Evolutionary conservation across 169 alveolate species (phyloP).

Genomic region (Fabrea salina): DNA sequence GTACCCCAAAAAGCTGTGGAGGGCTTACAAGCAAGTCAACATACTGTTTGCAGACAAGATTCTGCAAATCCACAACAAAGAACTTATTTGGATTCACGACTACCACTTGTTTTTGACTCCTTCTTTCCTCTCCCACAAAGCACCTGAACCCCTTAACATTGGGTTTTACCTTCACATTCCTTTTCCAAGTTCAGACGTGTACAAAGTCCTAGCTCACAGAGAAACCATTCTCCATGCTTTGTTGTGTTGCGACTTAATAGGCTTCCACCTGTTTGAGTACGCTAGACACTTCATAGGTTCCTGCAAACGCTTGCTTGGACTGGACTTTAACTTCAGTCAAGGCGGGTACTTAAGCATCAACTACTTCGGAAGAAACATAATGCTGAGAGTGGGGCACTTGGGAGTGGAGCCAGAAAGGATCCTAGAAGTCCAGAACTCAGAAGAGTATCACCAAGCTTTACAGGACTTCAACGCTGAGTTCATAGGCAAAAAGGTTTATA

Average conservation of each 20-base stretch:
- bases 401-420: constrained; percentile 22
- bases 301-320: constrained; percentile 87
- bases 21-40: constrained; percentile 65
- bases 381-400: constrained; percentile 28
- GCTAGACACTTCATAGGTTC: constrained; percentile 84
- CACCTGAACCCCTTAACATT: constrained; percentile 69
- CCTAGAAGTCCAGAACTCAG: neutral
- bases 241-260: constrained; percentile 90
- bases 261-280: constrained; percentile 92
- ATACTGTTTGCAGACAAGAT: constrained; percentile 55
- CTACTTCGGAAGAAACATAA: constrained; percentile 79
- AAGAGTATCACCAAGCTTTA: neutral
- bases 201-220: constrained; percentile 85
- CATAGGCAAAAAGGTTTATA: neutral
- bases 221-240: constrained; percentile 88
- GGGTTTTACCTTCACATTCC: constrained; percentile 93
- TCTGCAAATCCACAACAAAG: constrained; percentile 38
- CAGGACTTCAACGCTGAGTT: neutral
- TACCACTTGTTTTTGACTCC: constrained; percentile 86
- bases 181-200: constrained; percentile 92
- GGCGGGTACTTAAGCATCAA: constrained; percentile 86
- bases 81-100: constrained; percentile 91
- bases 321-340: constrained; percentile 78
- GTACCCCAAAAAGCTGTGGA: constrained; percentile 79
- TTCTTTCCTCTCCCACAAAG: constrained; percentile 61